Evolutionary conservation across 345 rosid genomes (phyloP).

Genomic region (Gossypium ekmanianum): DNA sequence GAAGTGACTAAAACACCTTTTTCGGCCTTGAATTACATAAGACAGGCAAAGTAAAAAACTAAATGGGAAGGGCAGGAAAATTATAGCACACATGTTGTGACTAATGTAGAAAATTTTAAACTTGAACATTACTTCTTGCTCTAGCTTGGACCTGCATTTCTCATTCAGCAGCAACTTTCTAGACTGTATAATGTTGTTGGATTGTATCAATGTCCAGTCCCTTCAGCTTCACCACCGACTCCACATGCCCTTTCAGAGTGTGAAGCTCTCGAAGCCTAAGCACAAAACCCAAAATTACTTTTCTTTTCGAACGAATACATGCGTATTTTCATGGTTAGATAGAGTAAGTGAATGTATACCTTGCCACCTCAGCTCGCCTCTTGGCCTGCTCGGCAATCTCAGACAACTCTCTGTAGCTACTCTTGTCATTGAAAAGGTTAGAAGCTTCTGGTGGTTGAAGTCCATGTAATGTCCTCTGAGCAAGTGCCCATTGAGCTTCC

Average conservation of each 20-base stretch:
- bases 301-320: background rate
- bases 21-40: slow-evolving; percentile 3
- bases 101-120: slow-evolving; percentile 7
- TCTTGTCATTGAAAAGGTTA: slow-evolving; percentile 47
- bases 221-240: slow-evolving; percentile 84
- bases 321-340: background rate
- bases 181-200: slow-evolving; percentile 80
- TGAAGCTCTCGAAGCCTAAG: slow-evolving; percentile 74
- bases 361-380: slow-evolving; percentile 83
- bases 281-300: background rate
- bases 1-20: slow-evolving; percentile 20
- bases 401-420: slow-evolving; percentile 62
- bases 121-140: slow-evolving; percentile 12
- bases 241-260: slow-evolving; percentile 84
- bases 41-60: slow-evolving; percentile 10
- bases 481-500: slow-evolving; percentile 90
- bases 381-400: slow-evolving; percentile 92
- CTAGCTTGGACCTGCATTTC: background rate
- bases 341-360: slow-evolving; percentile 33
- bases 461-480: slow-evolving; percentile 81
- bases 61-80: background rate
- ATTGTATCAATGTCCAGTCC: slow-evolving; percentile 79
- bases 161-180: slow-evolving; percentile 22
- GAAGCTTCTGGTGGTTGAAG: slow-evolving; percentile 58
- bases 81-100: slow-evolving; percentile 16